phyloP scores from a whole-genome alignment of 148 eudicot genomes.

The Silene latifolia region DNA sequence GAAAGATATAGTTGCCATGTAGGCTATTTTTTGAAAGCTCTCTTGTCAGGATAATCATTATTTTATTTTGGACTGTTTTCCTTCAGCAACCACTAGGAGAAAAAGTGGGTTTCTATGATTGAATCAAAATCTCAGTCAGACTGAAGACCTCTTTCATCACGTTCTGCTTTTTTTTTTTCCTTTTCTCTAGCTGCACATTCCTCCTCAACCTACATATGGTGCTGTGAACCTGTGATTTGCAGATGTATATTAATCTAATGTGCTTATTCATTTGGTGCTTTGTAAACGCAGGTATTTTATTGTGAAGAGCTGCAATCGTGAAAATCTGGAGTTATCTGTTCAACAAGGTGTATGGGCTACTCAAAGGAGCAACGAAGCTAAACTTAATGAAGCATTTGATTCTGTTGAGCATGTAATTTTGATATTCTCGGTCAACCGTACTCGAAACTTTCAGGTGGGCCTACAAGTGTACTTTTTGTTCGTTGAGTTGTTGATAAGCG shows the following conservation, averaged over 20 bases:
- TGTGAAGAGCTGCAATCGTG: constrained; percentile 97
- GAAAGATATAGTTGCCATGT: background rate
- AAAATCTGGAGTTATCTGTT: constrained; percentile 89
- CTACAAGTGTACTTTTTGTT: constrained; percentile 3
- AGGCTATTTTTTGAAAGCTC: background rate
- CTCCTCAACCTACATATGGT: background rate
- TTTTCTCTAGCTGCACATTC: background rate
- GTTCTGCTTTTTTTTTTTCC: background rate
- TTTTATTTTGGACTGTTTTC: background rate
- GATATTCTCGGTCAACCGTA: constrained; percentile 92
- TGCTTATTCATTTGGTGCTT: constrained; percentile 24
- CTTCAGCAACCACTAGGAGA: background rate
- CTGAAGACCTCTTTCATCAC: background rate
- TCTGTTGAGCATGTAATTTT: constrained; percentile 88
- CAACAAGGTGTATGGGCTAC: constrained; percentile 99
- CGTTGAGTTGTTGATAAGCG: constrained; percentile 16
- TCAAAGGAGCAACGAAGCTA: constrained; percentile 96
- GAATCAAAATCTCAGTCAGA: background rate
- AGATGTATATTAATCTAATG: constrained; percentile 18
- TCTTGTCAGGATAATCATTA: background rate
- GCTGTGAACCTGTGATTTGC: background rate
- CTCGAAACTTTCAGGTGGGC: constrained; percentile 93
- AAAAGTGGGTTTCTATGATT: background rate
- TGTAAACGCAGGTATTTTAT: constrained; percentile 73
- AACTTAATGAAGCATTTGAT: constrained; percentile 98